Evolutionary conservation across 257 asterid species (phyloP), one percentile per base, ranked within the genome.

Genomic region (Haberlea rhodopensis): DNA sequence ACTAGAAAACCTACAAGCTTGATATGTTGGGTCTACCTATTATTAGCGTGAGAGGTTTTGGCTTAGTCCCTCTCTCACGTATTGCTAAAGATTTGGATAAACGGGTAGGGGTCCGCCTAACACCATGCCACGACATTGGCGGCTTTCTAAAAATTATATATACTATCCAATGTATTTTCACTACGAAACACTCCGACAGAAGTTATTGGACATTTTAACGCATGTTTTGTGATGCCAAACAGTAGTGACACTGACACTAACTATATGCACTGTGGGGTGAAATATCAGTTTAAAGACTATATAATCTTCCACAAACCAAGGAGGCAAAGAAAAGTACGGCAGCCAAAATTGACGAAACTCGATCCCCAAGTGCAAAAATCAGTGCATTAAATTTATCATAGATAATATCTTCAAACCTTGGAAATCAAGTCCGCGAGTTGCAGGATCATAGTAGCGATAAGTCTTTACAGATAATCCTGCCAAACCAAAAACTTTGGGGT

Each of bases 351-450:
- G n/a, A n/a, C n/a, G n/a, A n/a, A n/a, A n/a, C 49, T 40, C 49
- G 19, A 40, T 0, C 49, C 49, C 6, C 18, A 40, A 4, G 19
- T 40, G 49, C 49, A 40, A n/a, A 40, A 40, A 40, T 18, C 6
- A 10, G 16, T 18, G 19, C 0, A 31, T n/a, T 2, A 1, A 49
- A 26, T 34, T 46, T 63, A 60, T 32, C 55, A 51, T 20, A 53
- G 55, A 52, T 21, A 59, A 66, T 72, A 46, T 45, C 46, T 28
- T 10, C 68, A n/a, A 63, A 94, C 99, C 99, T 87, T 79, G 76
- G 66, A 94, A 87, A 76, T 90, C 49, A 62, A 90, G 97, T 72
- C 99, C 99, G 68, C 97, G 91, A 57, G 99, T 90, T 60, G 83
- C 71, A 68, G 97, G 96, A 79, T 84, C 91, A 76, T 92, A 92